Evolutionary conservation across 768 basidiomycete genomes (phyloP).

Genomic region (Naematelia aurantialba): DNA sequence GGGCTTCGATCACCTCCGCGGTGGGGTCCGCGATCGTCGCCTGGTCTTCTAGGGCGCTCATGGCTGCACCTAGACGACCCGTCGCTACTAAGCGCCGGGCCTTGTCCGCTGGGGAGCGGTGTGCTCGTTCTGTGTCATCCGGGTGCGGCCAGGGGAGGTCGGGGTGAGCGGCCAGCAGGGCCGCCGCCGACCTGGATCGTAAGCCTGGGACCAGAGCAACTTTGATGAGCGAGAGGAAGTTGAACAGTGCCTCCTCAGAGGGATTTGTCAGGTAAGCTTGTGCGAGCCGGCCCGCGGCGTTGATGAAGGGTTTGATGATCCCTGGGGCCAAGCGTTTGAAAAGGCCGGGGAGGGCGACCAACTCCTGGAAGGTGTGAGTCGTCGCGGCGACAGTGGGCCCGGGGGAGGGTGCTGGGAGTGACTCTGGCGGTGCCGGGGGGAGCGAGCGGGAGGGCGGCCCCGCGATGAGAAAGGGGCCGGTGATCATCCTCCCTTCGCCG

Average conservation of each 20-base stretch:
- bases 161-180: background rate
- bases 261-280: slow-evolving; percentile 2
- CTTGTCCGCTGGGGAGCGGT: background rate
- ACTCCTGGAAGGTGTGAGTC: too few species aligned
- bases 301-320: slow-evolving; percentile 6
- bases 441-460: too few species aligned
- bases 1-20: background rate
- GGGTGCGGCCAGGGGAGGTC: background rate
- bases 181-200: background rate
- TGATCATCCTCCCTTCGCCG: too few species aligned
- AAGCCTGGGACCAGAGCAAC: background rate
- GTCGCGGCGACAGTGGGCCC: too few species aligned
- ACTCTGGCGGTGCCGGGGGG: too few species aligned
- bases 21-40: background rate
- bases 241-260: background rate
- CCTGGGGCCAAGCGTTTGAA: slow-evolving; percentile 3
- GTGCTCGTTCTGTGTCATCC: background rate
- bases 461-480: too few species aligned
- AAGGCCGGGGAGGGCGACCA: background rate
- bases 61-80: background rate
- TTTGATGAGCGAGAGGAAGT: slow-evolving; percentile 6
- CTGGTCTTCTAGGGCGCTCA: background rate
- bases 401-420: too few species aligned
- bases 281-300: background rate
- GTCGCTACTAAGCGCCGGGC: background rate